phyloP scores from a whole-genome alignment of 352 stramenopile genomes.

The Peronospora tabacina region DNA sequence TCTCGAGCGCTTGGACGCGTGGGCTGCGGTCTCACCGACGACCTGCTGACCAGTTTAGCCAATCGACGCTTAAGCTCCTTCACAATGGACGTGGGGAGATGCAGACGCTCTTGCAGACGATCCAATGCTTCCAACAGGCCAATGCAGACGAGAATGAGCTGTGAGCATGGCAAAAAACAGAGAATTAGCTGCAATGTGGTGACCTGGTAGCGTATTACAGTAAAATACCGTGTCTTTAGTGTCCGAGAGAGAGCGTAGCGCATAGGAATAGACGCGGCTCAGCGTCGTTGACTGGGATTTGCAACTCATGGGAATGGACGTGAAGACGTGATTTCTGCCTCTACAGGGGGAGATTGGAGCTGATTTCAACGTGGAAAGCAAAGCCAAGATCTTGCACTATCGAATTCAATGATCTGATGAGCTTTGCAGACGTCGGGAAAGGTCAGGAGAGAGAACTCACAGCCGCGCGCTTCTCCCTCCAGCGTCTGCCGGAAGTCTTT shows the following conservation, averaged over 20 bases:
- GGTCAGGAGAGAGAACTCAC: conserved; percentile 4
- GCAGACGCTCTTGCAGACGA: conserved; percentile 59
- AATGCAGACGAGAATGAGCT: conserved; percentile 78
- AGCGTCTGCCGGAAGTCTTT: conserved; percentile 3
- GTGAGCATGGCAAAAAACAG: conserved; percentile 1
- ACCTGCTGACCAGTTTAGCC: conserved; percentile 54
- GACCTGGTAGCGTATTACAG: background rate
- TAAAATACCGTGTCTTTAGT: conserved; percentile 61
- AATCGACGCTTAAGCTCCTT: conserved; percentile 69
- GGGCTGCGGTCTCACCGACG: conserved; percentile 29
- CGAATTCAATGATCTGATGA: background rate
- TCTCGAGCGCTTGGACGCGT: conserved; percentile 20
- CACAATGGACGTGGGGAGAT: conserved; percentile 55
- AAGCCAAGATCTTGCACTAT: conserved; percentile 1
- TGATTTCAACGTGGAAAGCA: background rate
- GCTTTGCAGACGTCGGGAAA: background rate
- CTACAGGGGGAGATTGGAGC: background rate
- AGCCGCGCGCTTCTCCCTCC: background rate
- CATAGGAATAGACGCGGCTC: conserved; percentile 44
- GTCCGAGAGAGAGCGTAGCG: conserved; percentile 52
- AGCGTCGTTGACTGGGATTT: conserved; percentile 25
- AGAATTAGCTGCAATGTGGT: background rate
- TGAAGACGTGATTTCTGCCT: background rate
- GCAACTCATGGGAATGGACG: conserved; percentile 7
- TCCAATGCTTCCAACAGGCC: conserved; percentile 68